These are phyloP conservation scores for Pestalotiopsis fici DNA, from an alignment of 2,329 filamentous ascomycete species.

Conservation along the genomic window DNA sequence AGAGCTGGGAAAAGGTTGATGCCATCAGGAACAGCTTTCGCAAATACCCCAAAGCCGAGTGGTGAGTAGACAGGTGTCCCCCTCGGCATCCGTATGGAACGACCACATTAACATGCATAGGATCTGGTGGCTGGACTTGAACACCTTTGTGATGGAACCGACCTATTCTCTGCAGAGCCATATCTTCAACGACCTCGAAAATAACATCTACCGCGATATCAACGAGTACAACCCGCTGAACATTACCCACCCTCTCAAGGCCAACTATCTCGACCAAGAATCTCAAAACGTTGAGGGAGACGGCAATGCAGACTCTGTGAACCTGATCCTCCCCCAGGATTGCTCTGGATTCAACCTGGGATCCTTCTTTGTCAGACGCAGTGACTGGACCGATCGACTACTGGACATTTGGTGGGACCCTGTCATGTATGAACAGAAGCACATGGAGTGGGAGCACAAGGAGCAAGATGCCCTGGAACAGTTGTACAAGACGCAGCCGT, in stretches of 20 bases:
- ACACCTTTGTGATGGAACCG: conserved; percentile 98
- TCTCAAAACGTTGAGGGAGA: conserved; percentile 77
- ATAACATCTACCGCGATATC: conserved; percentile 88
- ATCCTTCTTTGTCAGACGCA: conserved; percentile 87
- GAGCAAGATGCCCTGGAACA: conserved; percentile 95
- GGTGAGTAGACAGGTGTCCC: conserved; percentile 58
- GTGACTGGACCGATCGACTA: conserved; percentile 85
- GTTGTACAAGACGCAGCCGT: conserved; percentile 87
- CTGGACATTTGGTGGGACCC: conserved; percentile 99
- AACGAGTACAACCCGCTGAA: conserved; percentile 95
- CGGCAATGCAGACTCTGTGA: conserved; percentile 74
- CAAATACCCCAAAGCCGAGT: conserved; percentile 95
- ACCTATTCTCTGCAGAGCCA: conserved; percentile 86
- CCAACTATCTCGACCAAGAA: conserved; percentile 74
- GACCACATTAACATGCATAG: conserved; percentile 46
- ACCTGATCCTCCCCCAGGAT: conserved; percentile 88
- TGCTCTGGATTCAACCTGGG: conserved; percentile 96
- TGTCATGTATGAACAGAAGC: conserved; percentile 94
- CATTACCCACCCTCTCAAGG: conserved; percentile 79
- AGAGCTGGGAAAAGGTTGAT: conserved; percentile 99
- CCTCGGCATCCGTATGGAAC: neutral
- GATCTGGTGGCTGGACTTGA: conserved; percentile 99
- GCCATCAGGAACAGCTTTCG: conserved; percentile 84
- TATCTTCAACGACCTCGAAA: conserved; percentile 78
- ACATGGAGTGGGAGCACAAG: conserved; percentile 99